These are phyloP conservation scores for Microthyrium microscopicum DNA, from an alignment of 2,329 filamentous ascomycete species.

Conservation along the genomic window DNA sequence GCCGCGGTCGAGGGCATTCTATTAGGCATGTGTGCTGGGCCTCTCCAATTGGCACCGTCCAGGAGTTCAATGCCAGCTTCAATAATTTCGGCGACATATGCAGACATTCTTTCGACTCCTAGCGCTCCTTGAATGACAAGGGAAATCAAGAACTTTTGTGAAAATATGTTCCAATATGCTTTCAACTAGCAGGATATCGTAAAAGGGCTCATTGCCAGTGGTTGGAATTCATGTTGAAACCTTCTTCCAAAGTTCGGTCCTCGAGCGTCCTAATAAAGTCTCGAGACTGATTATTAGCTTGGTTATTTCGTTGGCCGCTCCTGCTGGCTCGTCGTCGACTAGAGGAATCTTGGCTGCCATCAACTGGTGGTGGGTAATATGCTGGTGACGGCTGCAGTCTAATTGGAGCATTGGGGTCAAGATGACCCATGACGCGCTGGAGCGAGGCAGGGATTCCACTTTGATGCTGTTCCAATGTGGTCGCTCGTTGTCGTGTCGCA, in stretches of 20 bases:
- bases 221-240: slow-evolving; percentile 52
- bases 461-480: slow-evolving; percentile 90
- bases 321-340: slow-evolving; percentile 63
- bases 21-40: too few species aligned
- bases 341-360: slow-evolving; percentile 56
- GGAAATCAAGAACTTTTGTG: too few species aligned
- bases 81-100: too few species aligned
- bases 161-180: too few species aligned
- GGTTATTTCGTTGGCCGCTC: slow-evolving; percentile 36
- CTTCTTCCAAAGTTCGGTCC: slow-evolving; percentile 85
- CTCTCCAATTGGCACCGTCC: too few species aligned
- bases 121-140: too few species aligned
- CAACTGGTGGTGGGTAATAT: slow-evolving; percentile 86
- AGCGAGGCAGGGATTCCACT: slow-evolving; percentile 75
- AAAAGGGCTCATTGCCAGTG: slow-evolving; percentile 65
- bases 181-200: too few species aligned
- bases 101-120: too few species aligned
- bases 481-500: slow-evolving; percentile 70
- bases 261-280: slow-evolving; percentile 93
- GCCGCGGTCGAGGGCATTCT: too few species aligned
- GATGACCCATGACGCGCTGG: slow-evolving; percentile 85
- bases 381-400: slow-evolving; percentile 87
- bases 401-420: slow-evolving; percentile 89
- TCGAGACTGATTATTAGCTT: too few species aligned
- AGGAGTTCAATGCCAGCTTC: too few species aligned